Conservation (phyloP, 2,329 filamentous ascomycete genomes). For the Ophiostoma ulmi region DNA sequence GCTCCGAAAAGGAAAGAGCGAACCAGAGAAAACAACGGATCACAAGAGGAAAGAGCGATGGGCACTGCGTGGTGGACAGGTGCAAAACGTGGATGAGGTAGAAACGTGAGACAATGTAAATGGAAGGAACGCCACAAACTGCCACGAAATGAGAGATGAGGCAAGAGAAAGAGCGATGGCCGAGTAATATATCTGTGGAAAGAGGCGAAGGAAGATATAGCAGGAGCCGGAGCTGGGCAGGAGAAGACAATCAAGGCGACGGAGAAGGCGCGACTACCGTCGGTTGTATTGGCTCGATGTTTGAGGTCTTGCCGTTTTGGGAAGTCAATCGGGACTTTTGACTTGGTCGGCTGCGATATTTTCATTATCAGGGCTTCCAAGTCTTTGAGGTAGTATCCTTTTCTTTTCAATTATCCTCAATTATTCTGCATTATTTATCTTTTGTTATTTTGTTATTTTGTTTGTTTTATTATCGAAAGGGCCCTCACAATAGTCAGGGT, state of each 20-base stretch:
- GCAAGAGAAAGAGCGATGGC: background rate
- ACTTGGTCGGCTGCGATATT: background rate
- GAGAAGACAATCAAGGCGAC: background rate
- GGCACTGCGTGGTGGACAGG: background rate
- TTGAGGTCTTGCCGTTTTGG: constrained; percentile 1
- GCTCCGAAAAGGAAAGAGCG: background rate
- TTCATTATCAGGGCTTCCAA: background rate
- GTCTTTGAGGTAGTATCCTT: background rate
- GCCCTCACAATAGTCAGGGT: background rate
- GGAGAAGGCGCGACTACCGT: background rate
- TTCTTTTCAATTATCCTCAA: background rate
- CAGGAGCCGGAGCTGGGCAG: constrained; percentile 2
- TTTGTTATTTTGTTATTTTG: background rate
- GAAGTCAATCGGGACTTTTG: constrained; percentile 5
- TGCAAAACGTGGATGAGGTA: background rate
- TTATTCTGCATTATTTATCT: background rate
- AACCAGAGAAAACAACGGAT: background rate
- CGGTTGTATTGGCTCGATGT: background rate
- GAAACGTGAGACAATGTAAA: background rate
- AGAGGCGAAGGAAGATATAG: background rate
- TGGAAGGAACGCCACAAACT: constrained; percentile 6
- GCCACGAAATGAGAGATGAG: background rate
- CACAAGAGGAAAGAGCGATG: constrained; percentile 8
- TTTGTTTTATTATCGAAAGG: background rate
- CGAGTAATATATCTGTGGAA: constrained; percentile 3